A percentile compares a stretch with the other conserved stretches of the same genome.
These are phyloP conservation scores for Fonsecaea multimorphosa DNA, from an alignment of 2,329 filamentous ascomycete genomes.

Conservation along the genomic window DNA sequence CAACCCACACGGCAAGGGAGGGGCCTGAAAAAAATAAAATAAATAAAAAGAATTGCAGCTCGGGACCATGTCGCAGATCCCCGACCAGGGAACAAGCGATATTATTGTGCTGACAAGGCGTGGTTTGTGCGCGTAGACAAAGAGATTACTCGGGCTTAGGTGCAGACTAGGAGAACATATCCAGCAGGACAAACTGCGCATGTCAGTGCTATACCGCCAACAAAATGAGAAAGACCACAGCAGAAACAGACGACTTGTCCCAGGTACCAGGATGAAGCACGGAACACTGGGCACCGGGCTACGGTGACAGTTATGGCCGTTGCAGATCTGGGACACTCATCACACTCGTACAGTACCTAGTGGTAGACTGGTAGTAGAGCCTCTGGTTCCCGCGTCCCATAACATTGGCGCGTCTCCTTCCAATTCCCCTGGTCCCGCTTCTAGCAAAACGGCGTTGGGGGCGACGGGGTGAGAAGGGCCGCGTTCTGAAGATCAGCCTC, in stretches of 20 bases:
- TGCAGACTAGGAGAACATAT: too few relatives aligned
- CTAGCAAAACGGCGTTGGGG: conserved; percentile 1
- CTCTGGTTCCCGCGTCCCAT: not conserved
- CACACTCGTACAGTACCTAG: too few relatives aligned
- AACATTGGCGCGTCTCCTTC: conserved; percentile 5
- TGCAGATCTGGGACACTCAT: not conserved
- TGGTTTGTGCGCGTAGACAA: not conserved
- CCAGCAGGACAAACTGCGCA: not conserved
- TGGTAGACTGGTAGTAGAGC: too few relatives aligned
- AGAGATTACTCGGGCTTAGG: too few relatives aligned
- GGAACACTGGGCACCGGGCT: too few relatives aligned
- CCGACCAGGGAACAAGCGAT: not conserved
- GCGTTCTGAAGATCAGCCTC: not conserved
- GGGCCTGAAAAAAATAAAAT: not conserved
- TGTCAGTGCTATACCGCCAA: not conserved
- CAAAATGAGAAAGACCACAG: not conserved
- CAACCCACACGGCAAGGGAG: not conserved
- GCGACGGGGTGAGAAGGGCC: not conserved
- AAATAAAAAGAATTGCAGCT: not conserved
- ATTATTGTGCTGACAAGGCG: conserved; percentile 2
- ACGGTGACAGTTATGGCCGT: not conserved
- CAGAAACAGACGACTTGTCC: too few relatives aligned
- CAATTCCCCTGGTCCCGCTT: conserved; percentile 5
- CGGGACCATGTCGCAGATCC: not conserved
- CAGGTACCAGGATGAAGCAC: too few relatives aligned